A percentile compares a stretch with the other conserved stretches of the same genome.
These are phyloP conservation scores for Paspalum notatum DNA, from an alignment of 176 grass and related monocot genomes.

Conservation along the genomic window DNA sequence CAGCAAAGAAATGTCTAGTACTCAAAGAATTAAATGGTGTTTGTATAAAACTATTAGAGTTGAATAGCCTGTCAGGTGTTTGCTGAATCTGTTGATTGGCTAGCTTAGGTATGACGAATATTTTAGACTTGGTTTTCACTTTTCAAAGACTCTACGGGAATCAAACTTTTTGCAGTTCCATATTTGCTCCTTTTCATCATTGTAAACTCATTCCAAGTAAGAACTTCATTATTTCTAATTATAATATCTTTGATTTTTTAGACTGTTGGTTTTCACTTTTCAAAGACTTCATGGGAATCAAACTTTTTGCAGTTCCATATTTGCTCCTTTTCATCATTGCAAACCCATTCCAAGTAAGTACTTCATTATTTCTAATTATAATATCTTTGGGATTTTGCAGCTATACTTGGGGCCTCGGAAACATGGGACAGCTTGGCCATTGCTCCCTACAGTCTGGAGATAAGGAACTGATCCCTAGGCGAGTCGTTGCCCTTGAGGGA, in stretches of 20 bases:
- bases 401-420: constrained; percentile 95
- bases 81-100: constrained; percentile 5
- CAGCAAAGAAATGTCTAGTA: neutral
- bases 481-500: constrained; percentile 78
- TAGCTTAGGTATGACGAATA: constrained; percentile 4
- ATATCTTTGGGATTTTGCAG: constrained; percentile 54
- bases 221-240: constrained; percentile 22
- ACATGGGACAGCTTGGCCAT: constrained; percentile 95
- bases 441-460: constrained; percentile 81
- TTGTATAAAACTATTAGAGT: constrained; percentile 7
- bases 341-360: neutral
- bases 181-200: neutral
- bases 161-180: constrained; percentile 9
- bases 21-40: neutral
- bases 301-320: neutral
- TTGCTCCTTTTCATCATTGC: neutral
- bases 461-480: constrained; percentile 83
- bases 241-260: constrained; percentile 18
- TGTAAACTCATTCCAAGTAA: neutral
- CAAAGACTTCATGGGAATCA: constrained; percentile 17
- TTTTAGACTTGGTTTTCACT: constrained; percentile 21
- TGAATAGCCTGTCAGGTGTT: constrained; percentile 14
- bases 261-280: constrained; percentile 29
- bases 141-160: constrained; percentile 15
- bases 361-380: constrained; percentile 16